Evolutionary conservation across 805 yeast species (phyloP), one percentile per base, ranked within the genome.

Genomic region (Starmerella tilneyi): DNA sequence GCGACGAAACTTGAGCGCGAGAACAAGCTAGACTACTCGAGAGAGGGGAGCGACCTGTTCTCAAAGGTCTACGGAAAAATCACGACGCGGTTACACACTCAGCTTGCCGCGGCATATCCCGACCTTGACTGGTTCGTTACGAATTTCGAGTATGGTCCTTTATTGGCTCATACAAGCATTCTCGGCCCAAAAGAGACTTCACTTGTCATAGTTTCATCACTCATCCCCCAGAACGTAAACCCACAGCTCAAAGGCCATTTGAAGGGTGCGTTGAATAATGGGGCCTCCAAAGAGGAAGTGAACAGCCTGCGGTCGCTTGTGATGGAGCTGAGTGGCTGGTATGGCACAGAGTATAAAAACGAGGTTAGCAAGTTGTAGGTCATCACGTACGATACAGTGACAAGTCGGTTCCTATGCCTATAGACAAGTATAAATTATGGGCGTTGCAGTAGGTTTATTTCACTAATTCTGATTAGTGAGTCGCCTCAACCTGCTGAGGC

Each of bases 181-280:
- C 63, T 88, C 23, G 58, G 69, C 4, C 77, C 81, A 1, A 70
- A 68, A 51, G 94, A 85, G 51, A 81, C 95, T 1, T 78, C 89
- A 26, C 59, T 84, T 47, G 79, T 84, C 26, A 76, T 88, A 2
- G 74, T 88, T 15, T 79, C 94, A 0, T 72, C 89, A 49, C 69
- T 88, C 53, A 78, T 88, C 9, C 96, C 96, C 1, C 95, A 84
- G 59, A 94, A 88, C 61, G 96, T 88, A 9, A 84, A 83, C 54
- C 94, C 95, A 0, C 96, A 88, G 56, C 69, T 88, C 53, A 83
- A 84, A 63, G 96, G 96, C 0, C 96, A 88, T 59, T 69, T 88
- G 49, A 75, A 73, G 60, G 96, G 96, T 0, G 96, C 95, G 0
- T 50, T 78, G 41, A 85, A 84, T 56, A 73, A 77, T 23, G 95